Base-by-base conservation (phyloP, 441 rosid species). In the Populus hybrid region DNA sequence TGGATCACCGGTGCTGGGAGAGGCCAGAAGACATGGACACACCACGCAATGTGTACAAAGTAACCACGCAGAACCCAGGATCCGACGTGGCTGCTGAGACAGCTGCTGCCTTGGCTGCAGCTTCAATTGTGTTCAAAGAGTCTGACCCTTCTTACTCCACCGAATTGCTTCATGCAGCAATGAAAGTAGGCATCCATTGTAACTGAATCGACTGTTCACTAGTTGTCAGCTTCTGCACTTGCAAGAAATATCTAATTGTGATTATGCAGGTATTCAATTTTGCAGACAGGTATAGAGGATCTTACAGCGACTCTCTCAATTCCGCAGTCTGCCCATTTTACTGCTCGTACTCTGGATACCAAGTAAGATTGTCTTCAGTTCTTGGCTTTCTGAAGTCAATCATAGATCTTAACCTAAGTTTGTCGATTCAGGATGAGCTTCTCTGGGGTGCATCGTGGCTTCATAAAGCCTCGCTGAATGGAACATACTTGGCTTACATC, bases 381-480 rank as follows among this genome's bases (percentile, higher is more conserved):
- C 28, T 64, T 65, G 4, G 20, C 16, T 71, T 2, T 10, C 36
- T 21, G n/a, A 53, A 18, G 14, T 9, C 64, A 65, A 42, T 11
- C 14, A 53, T 36, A 66, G 24, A 26, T 56, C 66, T 74, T 75
- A 20, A 81, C 31, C n/a, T 33, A 9, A 53, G 33, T 38, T 71
- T 18, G 67, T 42, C 9, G 20, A 21, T 26, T 68, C 72, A 92
- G 98, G 98, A 93, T 76, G 98, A 94, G 87, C 88, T 93, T 79
- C 88, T 94, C 5, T 94, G 97, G 98, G 95, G 95, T 12, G 98
- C 98, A 75, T 91, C 98, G 21, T 94, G 97, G 98, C 53, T 94
- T 45, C 91, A 90, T 64, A 84, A 90, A 88, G 97, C 97, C 18
- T 88, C 98, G 14, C 89, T 87, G 81, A 45, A 84, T 70, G 79